Evolutionary conservation across 768 basidiomycete genomes (phyloP).

Genomic region (Gymnopilus junonius): DNA sequence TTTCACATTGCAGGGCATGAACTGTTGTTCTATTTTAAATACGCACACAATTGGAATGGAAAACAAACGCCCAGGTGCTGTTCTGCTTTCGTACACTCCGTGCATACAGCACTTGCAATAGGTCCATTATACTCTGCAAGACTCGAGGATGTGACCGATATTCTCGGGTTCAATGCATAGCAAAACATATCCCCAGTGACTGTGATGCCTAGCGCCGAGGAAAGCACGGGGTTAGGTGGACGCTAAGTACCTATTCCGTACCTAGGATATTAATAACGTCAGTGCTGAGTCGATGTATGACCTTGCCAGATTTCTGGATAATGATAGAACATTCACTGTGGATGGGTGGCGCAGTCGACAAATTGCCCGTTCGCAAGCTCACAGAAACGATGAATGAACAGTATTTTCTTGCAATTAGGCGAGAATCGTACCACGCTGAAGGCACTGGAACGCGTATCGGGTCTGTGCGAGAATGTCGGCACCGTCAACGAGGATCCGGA

Average conservation of each 20-base stretch:
- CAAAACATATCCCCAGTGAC: not conserved
- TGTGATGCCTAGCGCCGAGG: not conserved
- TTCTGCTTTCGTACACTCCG: not conserved
- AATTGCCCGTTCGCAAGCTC: no score
- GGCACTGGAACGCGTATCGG: not conserved
- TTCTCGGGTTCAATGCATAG: not conserved
- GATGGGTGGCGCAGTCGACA: no score
- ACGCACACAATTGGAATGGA: not conserved
- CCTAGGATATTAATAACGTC: not conserved
- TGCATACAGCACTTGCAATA: no score
- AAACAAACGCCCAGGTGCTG: not conserved
- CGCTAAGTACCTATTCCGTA: not conserved
- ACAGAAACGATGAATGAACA: no score
- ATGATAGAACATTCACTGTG: no score
- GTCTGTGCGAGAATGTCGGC: not conserved
- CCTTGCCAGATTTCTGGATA: not conserved
- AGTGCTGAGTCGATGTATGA: not conserved
- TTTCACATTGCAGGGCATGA: no score
- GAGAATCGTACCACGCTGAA: no score
- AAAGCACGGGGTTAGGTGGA: conserved; percentile 2
- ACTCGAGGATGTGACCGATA: not conserved
- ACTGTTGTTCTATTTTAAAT: not conserved
- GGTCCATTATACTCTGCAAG: no score
- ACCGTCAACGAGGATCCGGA: no score
- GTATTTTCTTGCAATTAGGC: no score